A percentile compares a stretch with the other conserved stretches of the same genome.
phyloP scores from a whole-genome alignment of 108 stramenopile genomes.

The Fistulifera pelliculosa region DNA sequence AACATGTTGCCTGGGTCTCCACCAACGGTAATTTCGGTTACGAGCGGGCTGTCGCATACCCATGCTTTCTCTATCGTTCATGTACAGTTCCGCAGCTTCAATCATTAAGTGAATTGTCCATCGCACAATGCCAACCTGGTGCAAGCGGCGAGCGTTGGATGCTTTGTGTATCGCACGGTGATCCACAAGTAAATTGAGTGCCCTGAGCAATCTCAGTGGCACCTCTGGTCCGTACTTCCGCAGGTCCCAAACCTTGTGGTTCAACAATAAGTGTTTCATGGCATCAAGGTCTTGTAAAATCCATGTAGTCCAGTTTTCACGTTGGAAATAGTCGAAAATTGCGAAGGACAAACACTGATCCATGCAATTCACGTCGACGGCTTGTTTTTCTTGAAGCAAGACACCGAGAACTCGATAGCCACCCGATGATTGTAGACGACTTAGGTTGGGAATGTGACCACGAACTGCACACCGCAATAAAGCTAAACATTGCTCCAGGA shows the following conservation, averaged over 20 bases:
- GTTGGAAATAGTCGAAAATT: conserved; percentile 31
- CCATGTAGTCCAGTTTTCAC: conserved; percentile 38
- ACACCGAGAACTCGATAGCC: conserved; percentile 77
- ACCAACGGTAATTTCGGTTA: conserved; percentile 64
- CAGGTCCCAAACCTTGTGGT: conserved; percentile 87
- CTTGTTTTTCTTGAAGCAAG: conserved; percentile 62
- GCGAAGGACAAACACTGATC: conserved; percentile 84
- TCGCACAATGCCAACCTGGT: conserved; percentile 71
- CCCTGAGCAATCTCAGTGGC: conserved; percentile 58
- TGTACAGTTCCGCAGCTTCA: conserved; percentile 74
- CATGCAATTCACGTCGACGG: conserved; percentile 60
- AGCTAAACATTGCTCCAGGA: conserved; percentile 55
- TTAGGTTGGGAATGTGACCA: conserved; percentile 72
- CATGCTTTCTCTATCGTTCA: conserved; percentile 23
- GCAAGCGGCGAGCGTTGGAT: conserved; percentile 80
- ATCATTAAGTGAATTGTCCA: conserved; percentile 85
- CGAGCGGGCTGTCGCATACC: conserved; percentile 52
- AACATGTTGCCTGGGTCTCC: conserved; percentile 74
- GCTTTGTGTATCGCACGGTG: conserved; percentile 71
- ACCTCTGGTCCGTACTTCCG: conserved; percentile 58
- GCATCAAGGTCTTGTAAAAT: conserved; percentile 84
- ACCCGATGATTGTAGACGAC: conserved; percentile 75
- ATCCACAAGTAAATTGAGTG: conserved; percentile 71
- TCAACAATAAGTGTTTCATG: conserved; percentile 81
- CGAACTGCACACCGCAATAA: conserved; percentile 61